Conservation (phyloP, 352 stramenopile genomes). For the Phytophthora litchii region DNA sequence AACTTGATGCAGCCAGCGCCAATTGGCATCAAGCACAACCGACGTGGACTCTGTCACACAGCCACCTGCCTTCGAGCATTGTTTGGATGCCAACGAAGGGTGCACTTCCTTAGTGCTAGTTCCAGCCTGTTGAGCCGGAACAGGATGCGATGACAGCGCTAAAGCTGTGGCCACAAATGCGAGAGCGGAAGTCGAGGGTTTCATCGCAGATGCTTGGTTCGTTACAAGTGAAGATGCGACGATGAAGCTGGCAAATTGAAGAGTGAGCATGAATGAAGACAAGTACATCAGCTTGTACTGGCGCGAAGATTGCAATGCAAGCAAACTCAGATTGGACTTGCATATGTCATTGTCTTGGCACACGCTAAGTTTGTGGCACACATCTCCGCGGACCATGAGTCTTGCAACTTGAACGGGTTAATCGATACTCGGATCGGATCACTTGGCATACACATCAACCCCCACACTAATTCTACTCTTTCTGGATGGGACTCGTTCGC, state of each 20-base stretch:
- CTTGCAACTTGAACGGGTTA: background rate
- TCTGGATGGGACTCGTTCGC: constrained; percentile 9
- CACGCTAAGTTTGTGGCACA: constrained; percentile 12
- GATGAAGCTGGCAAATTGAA: constrained; percentile 26
- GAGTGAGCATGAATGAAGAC: constrained; percentile 20
- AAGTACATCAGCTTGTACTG: constrained; percentile 2
- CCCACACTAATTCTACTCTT: background rate
- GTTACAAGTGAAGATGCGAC: background rate
- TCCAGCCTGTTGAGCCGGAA: constrained; percentile 53
- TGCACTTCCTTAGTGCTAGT: constrained; percentile 54
- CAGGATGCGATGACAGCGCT: constrained; percentile 10
- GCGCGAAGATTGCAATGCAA: constrained; percentile 11
- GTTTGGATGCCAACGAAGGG: constrained; percentile 49
- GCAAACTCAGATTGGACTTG: constrained; percentile 25
- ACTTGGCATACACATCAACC: background rate
- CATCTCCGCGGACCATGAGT: background rate
- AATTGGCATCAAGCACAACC: constrained; percentile 76
- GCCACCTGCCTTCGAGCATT: constrained; percentile 45
- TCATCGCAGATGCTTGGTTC: constrained; percentile 25
- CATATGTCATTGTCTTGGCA: constrained; percentile 13
- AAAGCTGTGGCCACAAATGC: constrained; percentile 26
- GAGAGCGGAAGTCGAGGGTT: constrained; percentile 12
- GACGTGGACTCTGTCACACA: constrained; percentile 55
- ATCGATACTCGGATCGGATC: background rate
- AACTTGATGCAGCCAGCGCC: constrained; percentile 73